Evolutionary conservation across 2,329 filamentous ascomycete species (phyloP).

Genomic region (Pestalotiopsis sp.): DNA sequence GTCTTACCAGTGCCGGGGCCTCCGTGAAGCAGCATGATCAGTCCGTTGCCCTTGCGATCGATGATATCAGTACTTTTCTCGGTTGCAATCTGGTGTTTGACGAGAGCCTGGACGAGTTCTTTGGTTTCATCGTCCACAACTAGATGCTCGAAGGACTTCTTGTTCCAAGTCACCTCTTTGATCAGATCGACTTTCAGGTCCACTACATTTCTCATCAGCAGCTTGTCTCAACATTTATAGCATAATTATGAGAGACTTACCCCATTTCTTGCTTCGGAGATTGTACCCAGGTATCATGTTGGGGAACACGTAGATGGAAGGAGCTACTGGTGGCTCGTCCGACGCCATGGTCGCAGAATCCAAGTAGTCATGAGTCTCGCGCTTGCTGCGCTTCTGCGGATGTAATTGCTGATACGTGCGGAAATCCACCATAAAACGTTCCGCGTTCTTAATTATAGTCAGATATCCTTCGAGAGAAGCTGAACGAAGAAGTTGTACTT

Average conservation of each 20-base stretch:
- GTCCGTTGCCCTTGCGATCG: constrained; percentile 19
- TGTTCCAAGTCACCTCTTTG: constrained; percentile 24
- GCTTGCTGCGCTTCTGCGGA: not conserved
- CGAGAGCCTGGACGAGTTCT: constrained; percentile 23
- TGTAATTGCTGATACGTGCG: constrained; percentile 17
- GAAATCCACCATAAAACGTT: constrained; percentile 20
- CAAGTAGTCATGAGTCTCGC: constrained; percentile 19
- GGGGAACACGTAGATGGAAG: not conserved
- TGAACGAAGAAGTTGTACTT: not conserved
- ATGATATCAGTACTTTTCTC: constrained; percentile 18
- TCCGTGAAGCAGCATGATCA: constrained; percentile 24
- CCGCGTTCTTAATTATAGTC: not conserved
- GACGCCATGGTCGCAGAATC: constrained; percentile 10
- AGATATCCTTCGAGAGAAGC: not conserved
- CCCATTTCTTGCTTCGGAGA: not conserved
- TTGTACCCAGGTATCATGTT: not conserved
- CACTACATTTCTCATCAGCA: not conserved
- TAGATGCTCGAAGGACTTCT: constrained; percentile 23
- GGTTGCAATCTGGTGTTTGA: constrained; percentile 18
- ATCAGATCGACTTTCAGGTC: constrained; percentile 3
- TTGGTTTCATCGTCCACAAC: constrained; percentile 22
- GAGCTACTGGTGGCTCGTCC: not conserved
- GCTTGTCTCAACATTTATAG: not conserved
- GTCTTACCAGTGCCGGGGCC: constrained; percentile 27
- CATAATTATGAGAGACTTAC: not conserved